These are phyloP conservation scores for Pleurotus citrinopileatus DNA, from an alignment of 768 basidiomycete species.

Conservation along the genomic window DNA sequence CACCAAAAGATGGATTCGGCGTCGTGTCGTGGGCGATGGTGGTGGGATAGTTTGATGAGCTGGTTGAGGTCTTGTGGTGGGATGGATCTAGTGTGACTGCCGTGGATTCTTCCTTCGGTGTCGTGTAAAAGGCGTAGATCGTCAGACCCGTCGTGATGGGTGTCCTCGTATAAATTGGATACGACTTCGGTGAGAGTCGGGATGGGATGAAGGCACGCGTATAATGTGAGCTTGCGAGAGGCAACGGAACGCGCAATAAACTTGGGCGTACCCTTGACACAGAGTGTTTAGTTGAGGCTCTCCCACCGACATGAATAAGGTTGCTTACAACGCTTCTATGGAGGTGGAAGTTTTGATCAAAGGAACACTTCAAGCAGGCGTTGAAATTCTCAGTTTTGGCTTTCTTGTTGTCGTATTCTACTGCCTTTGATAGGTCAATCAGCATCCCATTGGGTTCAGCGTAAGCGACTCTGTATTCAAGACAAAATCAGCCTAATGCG, in stretches of 20 bases:
- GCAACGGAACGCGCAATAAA: constrained; percentile 9
- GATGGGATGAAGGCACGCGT: not conserved
- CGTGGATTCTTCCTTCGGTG: not conserved
- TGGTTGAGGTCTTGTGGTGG: not conserved
- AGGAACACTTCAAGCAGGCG: not conserved
- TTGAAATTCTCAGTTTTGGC: too few species aligned
- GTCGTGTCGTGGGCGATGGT: constrained; percentile 6
- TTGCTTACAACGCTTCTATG: not conserved
- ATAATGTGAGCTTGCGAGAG: not conserved
- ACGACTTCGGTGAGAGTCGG: not conserved
- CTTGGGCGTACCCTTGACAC: constrained; percentile 3
- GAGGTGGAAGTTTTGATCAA: not conserved
- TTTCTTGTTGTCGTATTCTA: too few species aligned
- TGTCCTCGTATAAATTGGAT: not conserved
- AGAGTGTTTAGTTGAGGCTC: not conserved
- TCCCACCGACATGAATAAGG: not conserved
- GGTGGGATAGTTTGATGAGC: not conserved
- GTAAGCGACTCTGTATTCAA: not conserved
- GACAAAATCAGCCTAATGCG: too few species aligned
- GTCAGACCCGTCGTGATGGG: too few species aligned
- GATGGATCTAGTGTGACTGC: not conserved
- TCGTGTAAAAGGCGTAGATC: too few species aligned
- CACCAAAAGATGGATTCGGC: constrained; percentile 10
- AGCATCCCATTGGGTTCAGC: too few species aligned
- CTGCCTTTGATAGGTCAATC: too few species aligned